Conservation (phyloP, 225 moss, liverwort and hornwort species). For the Bryum argenteum region DNA sequence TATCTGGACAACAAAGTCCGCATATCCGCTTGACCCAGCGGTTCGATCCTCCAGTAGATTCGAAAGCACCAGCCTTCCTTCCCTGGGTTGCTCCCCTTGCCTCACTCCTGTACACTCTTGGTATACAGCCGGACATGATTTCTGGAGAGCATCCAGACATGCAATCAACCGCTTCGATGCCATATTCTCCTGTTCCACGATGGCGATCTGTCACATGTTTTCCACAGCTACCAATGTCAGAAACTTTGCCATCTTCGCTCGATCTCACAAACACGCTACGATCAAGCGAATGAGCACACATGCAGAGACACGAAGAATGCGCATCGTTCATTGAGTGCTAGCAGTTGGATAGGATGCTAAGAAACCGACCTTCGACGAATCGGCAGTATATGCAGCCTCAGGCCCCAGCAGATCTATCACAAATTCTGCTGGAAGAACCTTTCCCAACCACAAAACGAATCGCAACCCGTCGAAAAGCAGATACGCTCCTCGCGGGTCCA, state of each 20-base stretch:
- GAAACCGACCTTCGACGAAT: slow-evolving; percentile 69
- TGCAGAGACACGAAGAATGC: too few species aligned
- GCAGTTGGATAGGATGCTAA: not conserved
- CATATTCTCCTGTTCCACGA: slow-evolving; percentile 62
- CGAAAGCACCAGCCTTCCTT: slow-evolving; percentile 70
- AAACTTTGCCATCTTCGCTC: not conserved
- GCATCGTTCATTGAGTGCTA: not conserved
- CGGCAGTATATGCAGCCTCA: slow-evolving; percentile 64
- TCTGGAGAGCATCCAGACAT: slow-evolving; percentile 52
- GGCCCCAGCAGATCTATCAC: slow-evolving; percentile 73
- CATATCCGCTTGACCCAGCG: slow-evolving; percentile 70
- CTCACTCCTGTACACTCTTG: slow-evolving; percentile 73
- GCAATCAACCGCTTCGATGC: slow-evolving; percentile 68
- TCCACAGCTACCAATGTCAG: slow-evolving; percentile 17
- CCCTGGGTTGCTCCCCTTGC: slow-evolving; percentile 94
- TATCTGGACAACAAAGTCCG: slow-evolving; percentile 84
- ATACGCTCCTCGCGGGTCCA: slow-evolving; percentile 84
- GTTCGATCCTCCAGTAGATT: slow-evolving; percentile 88
- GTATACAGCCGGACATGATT: slow-evolving; percentile 57
- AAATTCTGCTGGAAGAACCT: slow-evolving; percentile 71
- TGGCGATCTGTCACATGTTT: slow-evolving; percentile 49
- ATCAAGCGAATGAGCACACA: too few species aligned
- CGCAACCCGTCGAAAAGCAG: slow-evolving; percentile 75
- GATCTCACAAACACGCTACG: too few species aligned
- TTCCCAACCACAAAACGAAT: slow-evolving; percentile 91